Evolutionary conservation across 257 asterid genomes (phyloP), one percentile per base, ranked within the genome.

Genomic region (Primulina tabacum): DNA sequence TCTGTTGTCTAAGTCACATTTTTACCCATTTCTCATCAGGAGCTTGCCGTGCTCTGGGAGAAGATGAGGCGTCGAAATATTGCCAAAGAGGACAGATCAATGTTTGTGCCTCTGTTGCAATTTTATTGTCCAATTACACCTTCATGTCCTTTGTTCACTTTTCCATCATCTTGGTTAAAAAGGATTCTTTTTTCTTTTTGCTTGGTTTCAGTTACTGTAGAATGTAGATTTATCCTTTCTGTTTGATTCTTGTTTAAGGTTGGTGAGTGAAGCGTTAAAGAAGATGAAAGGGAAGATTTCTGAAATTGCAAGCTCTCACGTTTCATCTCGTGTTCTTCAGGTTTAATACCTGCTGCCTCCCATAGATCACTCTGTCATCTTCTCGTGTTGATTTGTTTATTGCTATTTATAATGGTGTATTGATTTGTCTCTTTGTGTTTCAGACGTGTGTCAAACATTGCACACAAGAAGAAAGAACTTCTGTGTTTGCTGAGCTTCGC

Each of bases 241-340:
- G 14, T 72, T 28, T 21, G 29, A 47, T 47, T 14, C 55, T 38
- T 69, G 37, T 60, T 24, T 58, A 58, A 93, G 99, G 83, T 77
- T 81, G 77, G 89, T 89, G 78, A 87, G 84, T 73, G 95, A 93
- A 79, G 95, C 99, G 67, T 68, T 94, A 59, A 78, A 72, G 69
- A 91, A 87, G 85, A 89, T 94, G 97, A 81, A 82, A 77, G 99
- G 96, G 74, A 94, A 90, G 84, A 89, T 88, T 71, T 83, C 91
- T 43, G 99, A 90, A 87, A 88, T 94, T 72, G 97, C 96, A 8
- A 66, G 96, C 74, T 88, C 96, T 58, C 97, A 89, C 32, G 87
- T 86, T 60, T 83, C 96, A 10, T 90, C 96, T 77, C 97, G 97
- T 73, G 88, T 94, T 79, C 96, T 94, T 78, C 99, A 93, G 99